Evolutionary conservation across 495 filamentous ascomycete species (phyloP).

Genomic region (Clohesyomyces aquaticus): DNA sequence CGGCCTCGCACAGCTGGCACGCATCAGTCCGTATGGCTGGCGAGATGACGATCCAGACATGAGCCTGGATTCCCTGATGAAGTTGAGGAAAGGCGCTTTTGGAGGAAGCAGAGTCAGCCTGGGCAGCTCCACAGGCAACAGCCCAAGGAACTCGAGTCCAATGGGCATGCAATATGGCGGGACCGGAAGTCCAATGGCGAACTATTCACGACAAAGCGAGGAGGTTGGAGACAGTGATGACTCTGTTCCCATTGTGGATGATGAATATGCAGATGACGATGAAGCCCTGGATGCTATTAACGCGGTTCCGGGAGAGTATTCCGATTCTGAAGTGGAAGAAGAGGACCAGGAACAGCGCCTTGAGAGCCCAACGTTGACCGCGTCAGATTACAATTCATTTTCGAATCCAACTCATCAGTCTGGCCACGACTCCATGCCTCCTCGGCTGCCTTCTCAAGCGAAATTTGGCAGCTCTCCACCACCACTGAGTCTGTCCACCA

Average conservation of each 20-base stretch:
- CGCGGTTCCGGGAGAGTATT: constrained; percentile 22
- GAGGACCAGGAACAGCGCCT: constrained; percentile 4
- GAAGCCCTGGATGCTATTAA: constrained; percentile 33
- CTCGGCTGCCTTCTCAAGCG: not conserved
- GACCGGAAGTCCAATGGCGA: constrained; percentile 17
- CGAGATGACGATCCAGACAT: constrained; percentile 67
- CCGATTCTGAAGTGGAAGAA: constrained; percentile 12
- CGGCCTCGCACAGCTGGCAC: constrained; percentile 71
- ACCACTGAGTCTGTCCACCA: constrained; percentile 23
- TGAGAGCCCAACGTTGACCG: constrained; percentile 35
- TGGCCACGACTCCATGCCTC: not conserved
- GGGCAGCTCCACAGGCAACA: constrained; percentile 21
- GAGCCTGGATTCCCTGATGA: constrained; percentile 70
- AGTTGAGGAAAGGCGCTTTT: constrained; percentile 74
- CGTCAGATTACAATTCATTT: constrained; percentile 31
- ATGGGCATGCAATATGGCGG: constrained; percentile 28
- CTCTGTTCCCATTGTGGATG: constrained; percentile 11
- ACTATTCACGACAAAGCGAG: constrained; percentile 4
- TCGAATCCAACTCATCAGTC: constrained; percentile 5
- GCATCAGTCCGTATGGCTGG: constrained; percentile 59
- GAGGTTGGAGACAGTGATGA: constrained; percentile 25
- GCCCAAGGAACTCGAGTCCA: constrained; percentile 40
- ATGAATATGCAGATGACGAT: constrained; percentile 20
- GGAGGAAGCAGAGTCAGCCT: constrained; percentile 75
- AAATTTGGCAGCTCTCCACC: constrained; percentile 7